phyloP scores from a whole-genome alignment of 495 filamentous ascomycete genomes.

The Bathelium albidoporum region DNA sequence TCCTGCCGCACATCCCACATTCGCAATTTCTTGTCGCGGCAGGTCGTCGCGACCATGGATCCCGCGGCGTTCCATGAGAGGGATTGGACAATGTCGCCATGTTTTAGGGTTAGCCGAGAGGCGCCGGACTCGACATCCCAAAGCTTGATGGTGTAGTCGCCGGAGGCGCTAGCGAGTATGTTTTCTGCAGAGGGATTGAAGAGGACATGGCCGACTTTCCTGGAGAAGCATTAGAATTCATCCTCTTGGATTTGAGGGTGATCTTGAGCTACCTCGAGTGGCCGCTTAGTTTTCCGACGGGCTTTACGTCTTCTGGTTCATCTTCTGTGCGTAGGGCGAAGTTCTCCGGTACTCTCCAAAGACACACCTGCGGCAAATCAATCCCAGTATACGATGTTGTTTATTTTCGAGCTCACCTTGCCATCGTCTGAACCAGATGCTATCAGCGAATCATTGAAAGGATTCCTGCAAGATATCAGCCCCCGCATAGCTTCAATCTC shows the following conservation, averaged over 20 bases:
- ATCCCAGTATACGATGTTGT: background rate
- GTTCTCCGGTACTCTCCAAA: slow-evolving; percentile 87
- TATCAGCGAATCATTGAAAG: slow-evolving; percentile 87
- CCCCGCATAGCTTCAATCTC: slow-evolving; percentile 6
- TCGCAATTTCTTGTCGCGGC: slow-evolving; percentile 93
- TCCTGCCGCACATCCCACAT: slow-evolving; percentile 96
- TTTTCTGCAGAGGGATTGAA: slow-evolving; percentile 97
- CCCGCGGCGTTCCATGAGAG: slow-evolving; percentile 94
- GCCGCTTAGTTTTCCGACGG: slow-evolving; percentile 68
- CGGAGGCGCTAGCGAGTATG: slow-evolving; percentile 88
- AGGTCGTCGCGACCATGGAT: slow-evolving; percentile 80
- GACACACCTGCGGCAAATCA: slow-evolving; percentile 50
- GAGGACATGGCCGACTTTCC: slow-evolving; percentile 92
- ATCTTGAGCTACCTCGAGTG: slow-evolving; percentile 45
- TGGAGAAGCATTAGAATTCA: slow-evolving; percentile 23
- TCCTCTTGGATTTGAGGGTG: background rate
- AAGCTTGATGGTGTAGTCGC: slow-evolving; percentile 87
- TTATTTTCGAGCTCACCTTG: slow-evolving; percentile 45
- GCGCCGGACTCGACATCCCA: slow-evolving; percentile 87
- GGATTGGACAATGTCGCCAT: slow-evolving; percentile 86
- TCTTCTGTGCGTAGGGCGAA: slow-evolving; percentile 82
- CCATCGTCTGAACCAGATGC: slow-evolving; percentile 93
- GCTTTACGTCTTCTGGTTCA: slow-evolving; percentile 69
- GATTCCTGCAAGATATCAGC: slow-evolving; percentile 56
- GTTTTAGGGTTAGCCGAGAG: slow-evolving; percentile 60